These are phyloP conservation scores for Ustilago bromivora DNA, from an alignment of 1,284 basidiomycete species.

Conservation along the genomic window DNA sequence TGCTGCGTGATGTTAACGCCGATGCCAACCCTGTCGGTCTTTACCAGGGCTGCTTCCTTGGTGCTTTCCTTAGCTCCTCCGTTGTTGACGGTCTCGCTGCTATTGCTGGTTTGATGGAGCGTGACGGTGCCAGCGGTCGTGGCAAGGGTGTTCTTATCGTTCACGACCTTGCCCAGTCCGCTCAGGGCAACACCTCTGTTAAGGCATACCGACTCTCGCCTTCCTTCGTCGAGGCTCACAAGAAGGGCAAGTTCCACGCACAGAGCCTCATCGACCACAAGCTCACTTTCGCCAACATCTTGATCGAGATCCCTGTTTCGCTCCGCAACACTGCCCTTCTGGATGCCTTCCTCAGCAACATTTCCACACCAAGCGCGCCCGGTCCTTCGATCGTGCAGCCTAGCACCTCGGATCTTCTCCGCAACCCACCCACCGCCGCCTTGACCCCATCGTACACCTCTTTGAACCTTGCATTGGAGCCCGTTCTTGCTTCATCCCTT, in stretches of 20 bases:
- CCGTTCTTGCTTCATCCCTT: slow-evolving; percentile 66
- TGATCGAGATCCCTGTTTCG: slow-evolving; percentile 89
- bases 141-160: slow-evolving; percentile 67
- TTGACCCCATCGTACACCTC: slow-evolving; percentile 62
- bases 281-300: slow-evolving; percentile 88
- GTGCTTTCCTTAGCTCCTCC: slow-evolving; percentile 75
- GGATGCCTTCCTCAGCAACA: slow-evolving; percentile 82
- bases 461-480: slow-evolving; percentile 66
- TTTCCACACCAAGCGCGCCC: slow-evolving; percentile 73
- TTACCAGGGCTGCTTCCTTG: slow-evolving; percentile 93
- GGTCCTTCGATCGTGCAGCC: slow-evolving; percentile 65
- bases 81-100: slow-evolving; percentile 80
- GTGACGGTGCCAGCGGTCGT: slow-evolving; percentile 64
- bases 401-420: slow-evolving; percentile 53
- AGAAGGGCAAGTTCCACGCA: slow-evolving; percentile 86
- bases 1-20: slow-evolving; percentile 89
- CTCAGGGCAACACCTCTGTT: slow-evolving; percentile 87
- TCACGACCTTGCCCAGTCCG: slow-evolving; percentile 70
- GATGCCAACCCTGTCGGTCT: slow-evolving; percentile 96
- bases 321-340: slow-evolving; percentile 88
- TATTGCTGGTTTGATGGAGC: slow-evolving; percentile 65
- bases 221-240: slow-evolving; percentile 86
- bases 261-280: slow-evolving; percentile 83
- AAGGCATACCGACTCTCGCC: slow-evolving; percentile 89
- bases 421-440: slow-evolving; percentile 60